Conservation (phyloP, 345 rosid genomes). For the Eucalyptus albens region DNA sequence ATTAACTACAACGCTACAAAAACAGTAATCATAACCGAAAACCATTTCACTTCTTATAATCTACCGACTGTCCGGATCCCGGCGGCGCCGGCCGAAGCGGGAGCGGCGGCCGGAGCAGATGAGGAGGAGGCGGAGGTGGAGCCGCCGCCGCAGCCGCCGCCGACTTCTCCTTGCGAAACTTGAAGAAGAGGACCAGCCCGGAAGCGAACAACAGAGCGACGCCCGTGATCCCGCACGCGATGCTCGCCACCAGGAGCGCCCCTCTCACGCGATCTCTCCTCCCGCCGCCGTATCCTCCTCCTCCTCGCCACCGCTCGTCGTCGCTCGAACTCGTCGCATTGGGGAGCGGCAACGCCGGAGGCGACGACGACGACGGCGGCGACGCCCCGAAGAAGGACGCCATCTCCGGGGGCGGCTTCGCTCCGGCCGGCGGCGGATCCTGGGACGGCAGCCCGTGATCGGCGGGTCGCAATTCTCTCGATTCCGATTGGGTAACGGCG, state of each 20-base stretch:
- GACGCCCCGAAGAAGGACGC: slow-evolving; percentile 2
- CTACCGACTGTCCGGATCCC: neutral
- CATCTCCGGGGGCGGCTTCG: neutral
- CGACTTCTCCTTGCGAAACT: neutral
- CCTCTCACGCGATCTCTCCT: neutral
- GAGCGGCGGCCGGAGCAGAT: neutral
- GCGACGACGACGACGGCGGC: neutral
- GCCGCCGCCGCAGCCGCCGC: neutral
- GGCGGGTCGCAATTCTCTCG: slow-evolving; percentile 4
- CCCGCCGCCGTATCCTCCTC: neutral
- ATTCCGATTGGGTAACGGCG: neutral
- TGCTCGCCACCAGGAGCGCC: neutral
- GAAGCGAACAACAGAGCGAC: slow-evolving; percentile 1
- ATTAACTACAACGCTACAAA: neutral
- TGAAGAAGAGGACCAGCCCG: neutral
- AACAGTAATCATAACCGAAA: neutral
- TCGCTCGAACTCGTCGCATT: neutral
- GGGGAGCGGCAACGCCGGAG: neutral
- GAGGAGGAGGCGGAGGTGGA: neutral
- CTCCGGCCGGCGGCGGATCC: neutral
- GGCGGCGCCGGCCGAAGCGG: neutral
- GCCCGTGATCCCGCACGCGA: slow-evolving; percentile 2
- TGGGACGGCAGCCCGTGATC: slow-evolving; percentile 11
- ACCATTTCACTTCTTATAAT: neutral
- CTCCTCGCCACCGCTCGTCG: neutral